Evolutionary conservation across 1,284 basidiomycete species (phyloP).

Genomic region (Apiotrichum siamense): DNA sequence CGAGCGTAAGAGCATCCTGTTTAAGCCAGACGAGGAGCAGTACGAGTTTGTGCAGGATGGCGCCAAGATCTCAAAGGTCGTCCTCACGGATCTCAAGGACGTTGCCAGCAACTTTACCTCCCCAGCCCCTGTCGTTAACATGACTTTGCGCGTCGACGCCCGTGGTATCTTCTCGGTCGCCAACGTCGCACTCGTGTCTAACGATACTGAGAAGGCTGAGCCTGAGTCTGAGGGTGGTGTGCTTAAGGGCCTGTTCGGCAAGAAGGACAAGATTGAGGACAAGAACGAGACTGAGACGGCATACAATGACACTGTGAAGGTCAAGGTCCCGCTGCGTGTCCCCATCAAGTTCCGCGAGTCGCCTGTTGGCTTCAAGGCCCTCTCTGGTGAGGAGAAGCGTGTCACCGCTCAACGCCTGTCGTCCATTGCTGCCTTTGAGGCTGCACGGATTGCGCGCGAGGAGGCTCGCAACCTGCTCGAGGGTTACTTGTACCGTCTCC

Average conservation of each 20-base stretch:
- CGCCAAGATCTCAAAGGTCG: constrained; percentile 25
- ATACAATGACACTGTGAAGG: constrained; percentile 14
- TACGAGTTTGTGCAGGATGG: constrained; percentile 62
- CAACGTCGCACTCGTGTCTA: constrained; percentile 63
- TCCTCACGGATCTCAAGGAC: constrained; percentile 28
- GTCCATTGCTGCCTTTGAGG: constrained; percentile 71
- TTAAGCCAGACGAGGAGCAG: constrained; percentile 51
- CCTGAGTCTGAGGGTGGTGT: constrained; percentile 65
- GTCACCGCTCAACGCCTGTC: constrained; percentile 63
- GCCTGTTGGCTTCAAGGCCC: constrained; percentile 61
- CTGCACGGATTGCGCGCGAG: constrained; percentile 68
- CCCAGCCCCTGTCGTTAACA: constrained; percentile 58
- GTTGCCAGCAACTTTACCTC: constrained; percentile 41
- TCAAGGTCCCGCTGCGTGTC: constrained; percentile 36
- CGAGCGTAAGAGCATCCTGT: constrained; percentile 65
- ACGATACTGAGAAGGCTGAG: constrained; percentile 60
- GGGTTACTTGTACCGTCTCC: constrained; percentile 81
- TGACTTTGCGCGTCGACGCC: constrained; percentile 71
- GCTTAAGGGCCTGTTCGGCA: constrained; percentile 77
- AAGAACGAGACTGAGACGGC: constrained; percentile 36
- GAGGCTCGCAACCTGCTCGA: constrained; percentile 91
- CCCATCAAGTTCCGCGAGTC: constrained; percentile 59
- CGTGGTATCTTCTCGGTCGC: constrained; percentile 71
- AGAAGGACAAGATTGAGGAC: constrained; percentile 46
- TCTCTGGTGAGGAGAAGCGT: constrained; percentile 68